These are phyloP conservation scores for Tolypocladium album DNA, from an alignment of 2,329 filamentous ascomycete species.

Conservation along the genomic window DNA sequence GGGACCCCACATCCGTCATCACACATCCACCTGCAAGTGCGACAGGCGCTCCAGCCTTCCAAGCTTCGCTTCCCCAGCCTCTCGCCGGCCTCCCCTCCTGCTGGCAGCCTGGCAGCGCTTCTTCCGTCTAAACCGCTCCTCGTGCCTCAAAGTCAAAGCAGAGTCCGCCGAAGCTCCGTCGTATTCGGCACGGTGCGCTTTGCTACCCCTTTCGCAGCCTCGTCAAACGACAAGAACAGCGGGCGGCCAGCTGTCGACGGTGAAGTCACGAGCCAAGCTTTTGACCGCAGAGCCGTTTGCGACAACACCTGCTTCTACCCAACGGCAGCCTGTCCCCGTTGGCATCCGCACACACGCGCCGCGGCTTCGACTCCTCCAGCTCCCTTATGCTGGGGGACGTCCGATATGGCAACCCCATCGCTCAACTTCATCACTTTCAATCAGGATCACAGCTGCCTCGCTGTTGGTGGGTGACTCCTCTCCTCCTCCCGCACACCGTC, in stretches of 20 bases:
- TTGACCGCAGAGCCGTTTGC: neutral
- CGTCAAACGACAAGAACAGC: neutral
- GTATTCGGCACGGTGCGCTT: neutral
- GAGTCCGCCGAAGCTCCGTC: neutral
- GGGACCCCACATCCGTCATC: neutral
- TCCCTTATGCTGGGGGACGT: constrained; percentile 3
- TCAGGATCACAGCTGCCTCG: constrained; percentile 94
- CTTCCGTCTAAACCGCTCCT: neutral
- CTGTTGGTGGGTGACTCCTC: constrained; percentile 54
- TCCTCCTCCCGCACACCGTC: neutral
- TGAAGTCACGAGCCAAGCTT: neutral
- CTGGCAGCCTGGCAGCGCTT: neutral
- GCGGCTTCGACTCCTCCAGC: constrained; percentile 1
- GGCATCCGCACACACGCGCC: neutral
- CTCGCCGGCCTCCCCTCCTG: neutral
- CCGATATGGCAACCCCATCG: constrained; percentile 53
- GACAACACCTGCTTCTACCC: neutral
- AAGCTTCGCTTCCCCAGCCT: neutral
- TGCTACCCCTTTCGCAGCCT: neutral
- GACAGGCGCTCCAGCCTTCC: too few relatives aligned
- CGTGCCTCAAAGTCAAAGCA: neutral
- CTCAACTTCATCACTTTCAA: constrained; percentile 99
- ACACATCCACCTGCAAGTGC: neutral
- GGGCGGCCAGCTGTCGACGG: neutral
- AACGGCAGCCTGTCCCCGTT: neutral